Percentiles rank a stretch among this genome's conserved stretches.
Evolutionary conservation across 345 rosid genomes (phyloP).

Genomic region (Toxicodendron radicans): DNA sequence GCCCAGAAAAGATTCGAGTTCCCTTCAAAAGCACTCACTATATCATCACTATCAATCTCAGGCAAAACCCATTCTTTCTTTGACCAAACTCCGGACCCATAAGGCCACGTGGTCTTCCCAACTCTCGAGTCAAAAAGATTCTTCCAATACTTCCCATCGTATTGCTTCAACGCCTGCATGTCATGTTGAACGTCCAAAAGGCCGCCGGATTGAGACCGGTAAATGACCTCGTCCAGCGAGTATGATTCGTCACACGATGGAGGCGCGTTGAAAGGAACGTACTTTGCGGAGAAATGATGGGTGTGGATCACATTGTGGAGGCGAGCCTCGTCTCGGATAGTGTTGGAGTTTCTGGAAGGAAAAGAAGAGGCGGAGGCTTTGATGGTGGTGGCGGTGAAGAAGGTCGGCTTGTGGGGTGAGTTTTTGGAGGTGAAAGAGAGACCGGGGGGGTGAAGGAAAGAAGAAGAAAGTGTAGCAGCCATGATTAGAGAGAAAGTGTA

Average conservation of each 20-base stretch:
- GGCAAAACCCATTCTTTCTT: conserved; percentile 55
- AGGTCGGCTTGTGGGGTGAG: background rate
- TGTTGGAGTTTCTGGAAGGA: conserved; percentile 7
- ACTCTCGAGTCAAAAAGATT: conserved; percentile 45
- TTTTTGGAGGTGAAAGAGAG: conserved; percentile 6
- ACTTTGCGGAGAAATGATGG: conserved; percentile 48
- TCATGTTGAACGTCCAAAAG: conserved; percentile 55
- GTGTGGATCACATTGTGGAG: conserved; percentile 28
- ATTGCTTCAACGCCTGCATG: conserved; percentile 38
- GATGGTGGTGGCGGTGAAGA: background rate
- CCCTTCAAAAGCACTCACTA: conserved; percentile 64
- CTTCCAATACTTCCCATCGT: conserved; percentile 42
- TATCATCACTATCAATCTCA: conserved; percentile 49
- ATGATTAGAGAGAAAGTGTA: conserved; percentile 5
- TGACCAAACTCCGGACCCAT: conserved; percentile 54
- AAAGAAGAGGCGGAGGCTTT: conserved; percentile 11
- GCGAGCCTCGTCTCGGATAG: conserved; percentile 61
- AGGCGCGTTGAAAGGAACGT: conserved; percentile 53
- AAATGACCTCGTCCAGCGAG: conserved; percentile 55
- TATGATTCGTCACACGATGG: conserved; percentile 31
- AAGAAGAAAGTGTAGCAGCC: conserved; percentile 22
- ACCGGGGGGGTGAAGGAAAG: conserved; percentile 21
- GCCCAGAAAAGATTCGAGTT: conserved; percentile 73
- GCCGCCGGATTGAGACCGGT: conserved; percentile 45
- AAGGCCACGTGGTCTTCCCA: conserved; percentile 49